Evolutionary conservation across 2,329 filamentous ascomycete species (phyloP), one percentile per base, ranked within the genome.

Genomic region (Colletotrichum agaves): DNA sequence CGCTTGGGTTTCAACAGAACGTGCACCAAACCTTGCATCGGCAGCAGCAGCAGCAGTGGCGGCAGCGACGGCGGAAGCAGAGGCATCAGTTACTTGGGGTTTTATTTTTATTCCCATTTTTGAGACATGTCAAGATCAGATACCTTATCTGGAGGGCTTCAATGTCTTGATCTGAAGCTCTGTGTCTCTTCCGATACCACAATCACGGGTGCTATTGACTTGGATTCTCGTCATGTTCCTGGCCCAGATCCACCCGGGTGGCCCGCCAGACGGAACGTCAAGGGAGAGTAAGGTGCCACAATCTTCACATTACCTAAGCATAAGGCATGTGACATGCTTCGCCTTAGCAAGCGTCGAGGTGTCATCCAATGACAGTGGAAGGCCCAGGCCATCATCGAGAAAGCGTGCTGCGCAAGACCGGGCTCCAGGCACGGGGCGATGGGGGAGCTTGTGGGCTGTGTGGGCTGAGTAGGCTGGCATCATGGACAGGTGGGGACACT

Each of bases 1-100:
- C 55, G 62, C 62, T 69, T 57, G 66, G 63, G 62, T 61, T 69
- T 67, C 62, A 52, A 56, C 41, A 52, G 62, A 61, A 69, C 56
- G 63, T 53, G 66, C 62, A 44, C 63, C 37, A 67, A 67, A 61
- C 62, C 63, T 67, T 69, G 62, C 43, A 39, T 49, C 41, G 27
- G 37, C 53, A 64, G 63, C 37, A 59, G 37, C 41, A 43, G 50
- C 7, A 17, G 39, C 33, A 46, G 43, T 12, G 15, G 35, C 35
- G 15, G 19, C 33, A 49, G n/a, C 23, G 44, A 41, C 41, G 44
- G 46, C 39, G 23, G 41, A 63, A 37, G 59, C 59, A 57, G 43
- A 19, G 8, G 43, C 17, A 17, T 27, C 27, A 27, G 27, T 27
- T 27, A 7, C 27, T 27, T 27, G 1, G 27, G 27, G 27, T 27